Conservation (phyloP, 2,329 filamentous ascomycete species). For the Penicillium sp. region DNA sequence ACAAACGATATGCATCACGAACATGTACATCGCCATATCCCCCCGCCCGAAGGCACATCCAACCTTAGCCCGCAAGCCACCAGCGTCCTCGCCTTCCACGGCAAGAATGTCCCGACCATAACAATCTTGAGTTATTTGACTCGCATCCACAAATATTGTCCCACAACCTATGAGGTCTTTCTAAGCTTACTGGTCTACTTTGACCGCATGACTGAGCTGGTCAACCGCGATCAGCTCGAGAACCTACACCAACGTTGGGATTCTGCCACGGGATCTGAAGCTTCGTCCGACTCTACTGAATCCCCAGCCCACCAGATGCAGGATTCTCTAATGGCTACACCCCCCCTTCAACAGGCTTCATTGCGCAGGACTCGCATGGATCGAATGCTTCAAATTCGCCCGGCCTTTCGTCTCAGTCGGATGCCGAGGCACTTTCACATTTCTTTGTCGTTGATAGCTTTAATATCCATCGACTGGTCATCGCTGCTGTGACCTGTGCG, state of each 20-base stretch:
- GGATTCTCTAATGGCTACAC: slow-evolving; percentile 35
- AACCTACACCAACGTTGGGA: slow-evolving; percentile 45
- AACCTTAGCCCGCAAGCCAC: slow-evolving; percentile 63
- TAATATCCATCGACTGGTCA: slow-evolving; percentile 95
- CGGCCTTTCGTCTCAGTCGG: slow-evolving; percentile 36
- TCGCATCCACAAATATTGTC: slow-evolving; percentile 97
- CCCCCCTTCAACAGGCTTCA: slow-evolving; percentile 35
- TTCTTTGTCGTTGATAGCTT: slow-evolving; percentile 98
- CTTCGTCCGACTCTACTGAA: slow-evolving; percentile 20
- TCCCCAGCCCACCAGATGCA: slow-evolving; percentile 18
- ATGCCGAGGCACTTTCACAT: slow-evolving; percentile 59
- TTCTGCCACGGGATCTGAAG: slow-evolving; percentile 15
- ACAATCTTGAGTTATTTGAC: slow-evolving; percentile 94
- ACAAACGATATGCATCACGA: slow-evolving; percentile 96
- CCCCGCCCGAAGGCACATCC: slow-evolving; percentile 58
- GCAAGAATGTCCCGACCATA: slow-evolving; percentile 96
- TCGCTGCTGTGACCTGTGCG: slow-evolving; percentile 93
- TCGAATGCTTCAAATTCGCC: slow-evolving; percentile 35
- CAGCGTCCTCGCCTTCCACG: slow-evolving; percentile 89
- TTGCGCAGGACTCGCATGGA: slow-evolving; percentile 35
- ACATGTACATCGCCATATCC: slow-evolving; percentile 73
- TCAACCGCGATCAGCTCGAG: slow-evolving; percentile 76
- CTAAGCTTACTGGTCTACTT: slow-evolving; percentile 94
- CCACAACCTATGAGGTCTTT: slow-evolving; percentile 97
- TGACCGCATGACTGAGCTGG: slow-evolving; percentile 95